Percentiles rank a stretch among this genome's conserved stretches.
phyloP scores from a whole-genome alignment of 2,329 filamentous ascomycete genomes.

The Penicillium sp. region DNA sequence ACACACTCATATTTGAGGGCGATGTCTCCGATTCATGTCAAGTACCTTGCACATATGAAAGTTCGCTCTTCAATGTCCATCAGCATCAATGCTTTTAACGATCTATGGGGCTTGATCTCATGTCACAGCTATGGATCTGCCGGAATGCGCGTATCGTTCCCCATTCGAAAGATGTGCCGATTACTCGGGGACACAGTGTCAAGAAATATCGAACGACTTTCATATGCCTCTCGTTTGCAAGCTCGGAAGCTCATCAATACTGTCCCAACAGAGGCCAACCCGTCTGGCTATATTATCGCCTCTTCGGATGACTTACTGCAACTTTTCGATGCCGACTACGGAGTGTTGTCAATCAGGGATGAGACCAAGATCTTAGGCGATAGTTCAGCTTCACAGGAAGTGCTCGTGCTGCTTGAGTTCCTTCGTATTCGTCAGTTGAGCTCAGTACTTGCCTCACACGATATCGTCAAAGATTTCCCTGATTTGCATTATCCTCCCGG shows the following conservation, averaged over 20 bases:
- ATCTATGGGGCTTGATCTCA: constrained; percentile 83
- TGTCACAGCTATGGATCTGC: constrained; percentile 78
- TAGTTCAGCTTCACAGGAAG: constrained; percentile 73
- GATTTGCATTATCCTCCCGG: constrained; percentile 76
- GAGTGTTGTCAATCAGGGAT: constrained; percentile 76
- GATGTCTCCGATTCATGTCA: constrained; percentile 78
- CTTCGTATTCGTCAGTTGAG: constrained; percentile 70
- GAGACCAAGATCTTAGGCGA: constrained; percentile 82
- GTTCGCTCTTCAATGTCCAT: constrained; percentile 95
- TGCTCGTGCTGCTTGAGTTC: constrained; percentile 79
- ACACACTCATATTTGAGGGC: constrained; percentile 80
- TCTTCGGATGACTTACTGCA: constrained; percentile 81
- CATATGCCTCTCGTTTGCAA: constrained; percentile 78
- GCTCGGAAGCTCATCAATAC: constrained; percentile 88
- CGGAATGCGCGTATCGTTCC: constrained; percentile 89
- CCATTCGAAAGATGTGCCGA: constrained; percentile 87
- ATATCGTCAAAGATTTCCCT: constrained; percentile 71
- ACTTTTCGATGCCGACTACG: constrained; percentile 83
- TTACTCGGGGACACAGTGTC: constrained; percentile 82
- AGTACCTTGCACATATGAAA: constrained; percentile 83
- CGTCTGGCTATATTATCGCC: constrained; percentile 84
- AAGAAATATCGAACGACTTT: constrained; percentile 80
- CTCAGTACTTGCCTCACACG: constrained; percentile 72
- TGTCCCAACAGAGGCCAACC: constrained; percentile 73
- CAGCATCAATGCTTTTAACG: constrained; percentile 78